A percentile compares a stretch with the other conserved stretches of the same genome.
Conservation (phyloP, 2,329 filamentous ascomycete genomes). For the Cryphonectria radicalis region DNA sequence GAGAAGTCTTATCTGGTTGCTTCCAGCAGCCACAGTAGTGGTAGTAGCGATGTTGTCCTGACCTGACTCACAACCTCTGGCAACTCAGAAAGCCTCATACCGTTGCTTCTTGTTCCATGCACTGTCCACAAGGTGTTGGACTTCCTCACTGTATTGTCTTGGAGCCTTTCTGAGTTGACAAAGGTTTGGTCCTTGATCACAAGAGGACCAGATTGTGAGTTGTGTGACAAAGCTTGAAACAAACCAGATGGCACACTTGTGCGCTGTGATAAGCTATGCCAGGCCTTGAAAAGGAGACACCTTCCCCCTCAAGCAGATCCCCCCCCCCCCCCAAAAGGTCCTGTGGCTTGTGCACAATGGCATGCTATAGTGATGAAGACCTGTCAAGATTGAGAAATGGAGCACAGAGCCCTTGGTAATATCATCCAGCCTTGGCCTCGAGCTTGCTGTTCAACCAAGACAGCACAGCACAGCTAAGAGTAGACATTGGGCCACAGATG, state of each 20-base stretch:
- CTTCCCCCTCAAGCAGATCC: background rate
- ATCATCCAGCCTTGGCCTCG: background rate
- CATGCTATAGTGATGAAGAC: background rate
- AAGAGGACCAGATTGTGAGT: conserved; percentile 10
- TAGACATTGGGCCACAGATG: background rate
- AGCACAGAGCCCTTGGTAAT: background rate
- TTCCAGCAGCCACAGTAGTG: background rate
- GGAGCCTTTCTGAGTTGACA: background rate
- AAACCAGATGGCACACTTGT: background rate
- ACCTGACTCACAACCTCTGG: background rate
- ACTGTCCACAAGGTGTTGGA: background rate
- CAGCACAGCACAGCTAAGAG: background rate
- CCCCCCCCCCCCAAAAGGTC: background rate
- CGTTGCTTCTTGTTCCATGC: background rate
- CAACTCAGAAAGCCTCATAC: background rate
- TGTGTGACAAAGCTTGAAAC: conserved; percentile 24
- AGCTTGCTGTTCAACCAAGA: background rate
- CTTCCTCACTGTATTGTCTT: background rate
- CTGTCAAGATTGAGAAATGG: background rate
- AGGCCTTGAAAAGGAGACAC: background rate
- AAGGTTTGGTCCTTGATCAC: background rate
- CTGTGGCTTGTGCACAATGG: background rate
- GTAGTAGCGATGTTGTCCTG: background rate
- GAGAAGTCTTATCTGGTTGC: background rate
- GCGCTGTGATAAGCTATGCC: background rate